Evolutionary conservation across 371 early-diverging fungal genomes (phyloP).

Genomic region (Circinella umbellata): DNA sequence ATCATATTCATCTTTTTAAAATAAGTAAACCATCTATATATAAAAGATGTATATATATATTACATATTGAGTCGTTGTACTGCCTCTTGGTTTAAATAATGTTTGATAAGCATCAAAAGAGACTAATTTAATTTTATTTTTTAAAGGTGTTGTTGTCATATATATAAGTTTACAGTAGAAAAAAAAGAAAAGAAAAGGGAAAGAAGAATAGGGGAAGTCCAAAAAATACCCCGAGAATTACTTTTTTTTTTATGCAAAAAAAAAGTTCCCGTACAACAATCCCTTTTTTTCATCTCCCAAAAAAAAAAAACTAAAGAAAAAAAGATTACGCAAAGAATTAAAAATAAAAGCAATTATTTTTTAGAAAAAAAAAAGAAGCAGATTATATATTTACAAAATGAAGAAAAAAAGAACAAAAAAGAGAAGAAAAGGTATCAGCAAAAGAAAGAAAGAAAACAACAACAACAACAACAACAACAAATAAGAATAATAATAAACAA

Average conservation of each 20-base stretch:
- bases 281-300: no score
- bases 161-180: not conserved
- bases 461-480: not conserved
- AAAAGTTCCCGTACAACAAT: no score
- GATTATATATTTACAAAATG: not conserved
- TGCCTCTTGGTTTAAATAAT: slow-evolving; percentile 35
- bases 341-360: not conserved
- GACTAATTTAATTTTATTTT: slow-evolving; percentile 22
- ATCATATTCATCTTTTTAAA: not conserved
- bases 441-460: no score
- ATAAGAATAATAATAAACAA: slow-evolving; percentile 1
- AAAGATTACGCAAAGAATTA: not conserved
- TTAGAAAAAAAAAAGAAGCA: not conserved
- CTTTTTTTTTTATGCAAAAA: no score
- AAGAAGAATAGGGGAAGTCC: no score
- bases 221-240: no score
- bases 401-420: not conserved
- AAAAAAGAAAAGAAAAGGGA: not conserved
- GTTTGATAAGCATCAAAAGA: slow-evolving; percentile 43
- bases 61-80: slow-evolving; percentile 49
- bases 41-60: not conserved
- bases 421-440: not conserved
- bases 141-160: not conserved
- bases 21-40: no score
- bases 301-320: not conserved